phyloP scores from a whole-genome alignment of 192 early-diverging fungal genomes.

The Diversispora epigaea region DNA sequence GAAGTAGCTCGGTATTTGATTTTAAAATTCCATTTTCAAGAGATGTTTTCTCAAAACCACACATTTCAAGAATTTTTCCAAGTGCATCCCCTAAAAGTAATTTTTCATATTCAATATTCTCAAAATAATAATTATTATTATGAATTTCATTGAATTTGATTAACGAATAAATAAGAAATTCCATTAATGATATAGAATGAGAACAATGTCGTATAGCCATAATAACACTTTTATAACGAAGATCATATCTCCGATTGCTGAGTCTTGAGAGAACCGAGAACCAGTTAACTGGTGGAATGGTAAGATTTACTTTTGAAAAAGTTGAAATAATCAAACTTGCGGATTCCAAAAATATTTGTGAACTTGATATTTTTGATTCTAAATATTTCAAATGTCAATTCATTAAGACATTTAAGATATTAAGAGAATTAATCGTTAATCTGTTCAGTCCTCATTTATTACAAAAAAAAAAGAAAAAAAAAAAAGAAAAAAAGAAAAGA shows the following conservation, averaged over 20 bases:
- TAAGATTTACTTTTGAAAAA: slow-evolving; percentile 19
- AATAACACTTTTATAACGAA: slow-evolving; percentile 35
- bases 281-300: slow-evolving; percentile 59
- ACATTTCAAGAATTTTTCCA: slow-evolving; percentile 47
- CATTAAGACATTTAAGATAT: too few relatives aligned
- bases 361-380: slow-evolving; percentile 36
- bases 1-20: slow-evolving; percentile 29
- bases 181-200: slow-evolving; percentile 51
- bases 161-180: slow-evolving; percentile 48
- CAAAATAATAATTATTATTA: not conserved
- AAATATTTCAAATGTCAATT: not conserved
- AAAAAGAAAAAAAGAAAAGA: not conserved
- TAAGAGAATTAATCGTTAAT: too few relatives aligned
- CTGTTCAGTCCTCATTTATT: too few relatives aligned
- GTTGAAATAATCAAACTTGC: slow-evolving; percentile 6
- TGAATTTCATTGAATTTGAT: slow-evolving; percentile 28
- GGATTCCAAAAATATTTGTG: slow-evolving; percentile 36
- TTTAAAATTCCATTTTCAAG: not conserved
- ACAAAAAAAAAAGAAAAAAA: too few relatives aligned
- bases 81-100: slow-evolving; percentile 48
- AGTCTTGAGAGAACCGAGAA: slow-evolving; percentile 44
- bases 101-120: slow-evolving; percentile 29
- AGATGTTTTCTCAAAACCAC: slow-evolving; percentile 36
- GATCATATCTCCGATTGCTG: slow-evolving; percentile 14
- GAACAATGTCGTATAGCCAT: slow-evolving; percentile 49